phyloP scores from a whole-genome alignment of 805 yeast species.

The Candida orba region DNA sequence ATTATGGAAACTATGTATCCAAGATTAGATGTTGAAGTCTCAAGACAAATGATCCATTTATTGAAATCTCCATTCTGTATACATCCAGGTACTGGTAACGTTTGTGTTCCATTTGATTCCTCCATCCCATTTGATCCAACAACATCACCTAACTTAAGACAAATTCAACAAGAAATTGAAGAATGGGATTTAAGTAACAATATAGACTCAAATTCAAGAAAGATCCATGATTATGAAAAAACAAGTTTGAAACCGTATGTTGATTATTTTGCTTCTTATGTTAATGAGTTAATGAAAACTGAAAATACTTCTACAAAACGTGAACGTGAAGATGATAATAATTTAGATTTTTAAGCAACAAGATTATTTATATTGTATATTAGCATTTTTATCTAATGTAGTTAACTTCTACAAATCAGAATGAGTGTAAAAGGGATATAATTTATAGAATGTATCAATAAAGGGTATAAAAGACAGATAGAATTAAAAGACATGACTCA shows the following conservation, averaged over 20 bases:
- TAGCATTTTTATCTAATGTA: background rate
- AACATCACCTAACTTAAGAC: constrained; percentile 66
- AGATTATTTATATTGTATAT: background rate
- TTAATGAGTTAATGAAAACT: constrained; percentile 46
- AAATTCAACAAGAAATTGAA: constrained; percentile 59
- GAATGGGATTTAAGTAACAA: constrained; percentile 29
- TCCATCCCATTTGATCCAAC: constrained; percentile 63
- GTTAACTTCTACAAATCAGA: too few relatives aligned
- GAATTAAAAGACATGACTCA: background rate
- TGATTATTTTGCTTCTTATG: constrained; percentile 58
- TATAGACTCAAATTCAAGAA: constrained; percentile 13
- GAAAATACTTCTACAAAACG: constrained; percentile 38
- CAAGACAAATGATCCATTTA: constrained; percentile 83
- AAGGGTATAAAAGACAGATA: too few relatives aligned
- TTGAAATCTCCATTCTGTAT: constrained; percentile 94
- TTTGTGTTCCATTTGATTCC: constrained; percentile 74
- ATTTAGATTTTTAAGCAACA: constrained; percentile 10
- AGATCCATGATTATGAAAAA: constrained; percentile 43
- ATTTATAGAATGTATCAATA: background rate
- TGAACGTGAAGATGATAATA: constrained; percentile 28
- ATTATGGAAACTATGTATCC: constrained; percentile 82
- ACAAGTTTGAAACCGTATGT: constrained; percentile 69
- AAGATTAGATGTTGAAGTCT: constrained; percentile 86
- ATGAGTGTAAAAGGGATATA: too few relatives aligned
- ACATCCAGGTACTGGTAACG: constrained; percentile 92